phyloP scores from a whole-genome alignment of 257 asterid genomes.

The Plectranthus barbatus region DNA sequence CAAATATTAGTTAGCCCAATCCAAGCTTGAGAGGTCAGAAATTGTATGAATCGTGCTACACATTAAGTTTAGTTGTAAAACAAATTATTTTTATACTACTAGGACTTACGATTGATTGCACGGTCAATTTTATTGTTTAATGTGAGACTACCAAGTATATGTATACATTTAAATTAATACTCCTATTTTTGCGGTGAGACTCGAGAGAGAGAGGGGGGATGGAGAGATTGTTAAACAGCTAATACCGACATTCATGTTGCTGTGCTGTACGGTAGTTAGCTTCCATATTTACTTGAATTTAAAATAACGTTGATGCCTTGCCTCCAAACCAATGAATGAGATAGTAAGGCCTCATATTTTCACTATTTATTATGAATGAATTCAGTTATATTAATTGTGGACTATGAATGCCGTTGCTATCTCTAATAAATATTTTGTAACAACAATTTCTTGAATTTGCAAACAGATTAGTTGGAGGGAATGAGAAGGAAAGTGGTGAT shows the following conservation, averaged over 20 bases:
- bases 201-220: too few species aligned
- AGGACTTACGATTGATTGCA: too few species aligned
- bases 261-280: too few species aligned
- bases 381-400: not conserved
- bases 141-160: not conserved
- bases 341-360: not conserved
- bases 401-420: not conserved
- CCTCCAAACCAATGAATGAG: not conserved
- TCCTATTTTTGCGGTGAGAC: not conserved
- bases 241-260: too few species aligned
- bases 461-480: not conserved
- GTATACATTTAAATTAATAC: too few species aligned
- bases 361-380: not conserved
- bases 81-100: not conserved
- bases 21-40: not conserved
- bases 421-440: not conserved
- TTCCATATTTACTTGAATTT: too few species aligned
- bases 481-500: not conserved
- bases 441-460: slow-evolving; percentile 1
- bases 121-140: not conserved
- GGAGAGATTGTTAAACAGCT: too few species aligned
- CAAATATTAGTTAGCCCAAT: not conserved
- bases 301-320: too few species aligned
- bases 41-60: not conserved
- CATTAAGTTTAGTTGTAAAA: too few species aligned